Evolutionary conservation across 1,284 basidiomycete genomes (phyloP).

Genomic region (Trichosporon sp.): DNA sequence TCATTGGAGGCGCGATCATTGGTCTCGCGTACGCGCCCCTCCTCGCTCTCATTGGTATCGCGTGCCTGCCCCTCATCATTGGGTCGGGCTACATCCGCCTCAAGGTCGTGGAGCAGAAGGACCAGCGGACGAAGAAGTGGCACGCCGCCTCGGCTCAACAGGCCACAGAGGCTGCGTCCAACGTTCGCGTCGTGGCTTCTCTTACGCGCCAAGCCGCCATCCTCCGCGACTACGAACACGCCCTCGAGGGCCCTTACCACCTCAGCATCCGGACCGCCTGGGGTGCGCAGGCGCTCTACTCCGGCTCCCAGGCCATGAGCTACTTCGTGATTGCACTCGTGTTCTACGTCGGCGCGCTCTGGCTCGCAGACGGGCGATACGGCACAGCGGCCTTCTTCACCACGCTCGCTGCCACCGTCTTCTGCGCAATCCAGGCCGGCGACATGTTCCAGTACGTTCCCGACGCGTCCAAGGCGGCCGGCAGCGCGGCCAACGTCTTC

Average conservation of each 20-base stretch:
- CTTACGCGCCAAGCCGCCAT: constrained; percentile 82
- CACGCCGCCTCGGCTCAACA: constrained; percentile 83
- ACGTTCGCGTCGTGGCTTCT: constrained; percentile 89
- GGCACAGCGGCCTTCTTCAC: constrained; percentile 76
- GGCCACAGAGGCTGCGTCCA: constrained; percentile 81
- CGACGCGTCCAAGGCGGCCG: constrained; percentile 83
- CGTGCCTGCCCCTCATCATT: constrained; percentile 82
- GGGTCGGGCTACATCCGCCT: constrained; percentile 85
- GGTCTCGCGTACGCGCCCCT: constrained; percentile 69
- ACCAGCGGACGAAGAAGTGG: constrained; percentile 79
- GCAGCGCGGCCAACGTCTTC: constrained; percentile 75
- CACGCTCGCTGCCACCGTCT: constrained; percentile 66
- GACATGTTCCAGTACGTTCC: constrained; percentile 87
- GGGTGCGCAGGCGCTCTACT: constrained; percentile 74
- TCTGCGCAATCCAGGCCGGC: constrained; percentile 52
- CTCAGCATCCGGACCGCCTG: constrained; percentile 67
- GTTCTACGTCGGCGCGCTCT: constrained; percentile 57
- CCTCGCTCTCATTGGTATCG: constrained; percentile 58
- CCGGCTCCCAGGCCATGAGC: constrained; percentile 74
- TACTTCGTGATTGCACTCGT: constrained; percentile 85
- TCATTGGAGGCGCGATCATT: constrained; percentile 74
- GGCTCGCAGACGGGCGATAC: constrained; percentile 62
- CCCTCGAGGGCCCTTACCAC: constrained; percentile 71
- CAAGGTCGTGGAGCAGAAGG: constrained; percentile 69
- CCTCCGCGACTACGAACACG: constrained; percentile 69